A percentile compares a stretch with the other conserved stretches of the same genome.
These are phyloP conservation scores for Excoecaria cochinchinensis DNA, from an alignment of 345 rosid species.

Conservation along the genomic window DNA sequence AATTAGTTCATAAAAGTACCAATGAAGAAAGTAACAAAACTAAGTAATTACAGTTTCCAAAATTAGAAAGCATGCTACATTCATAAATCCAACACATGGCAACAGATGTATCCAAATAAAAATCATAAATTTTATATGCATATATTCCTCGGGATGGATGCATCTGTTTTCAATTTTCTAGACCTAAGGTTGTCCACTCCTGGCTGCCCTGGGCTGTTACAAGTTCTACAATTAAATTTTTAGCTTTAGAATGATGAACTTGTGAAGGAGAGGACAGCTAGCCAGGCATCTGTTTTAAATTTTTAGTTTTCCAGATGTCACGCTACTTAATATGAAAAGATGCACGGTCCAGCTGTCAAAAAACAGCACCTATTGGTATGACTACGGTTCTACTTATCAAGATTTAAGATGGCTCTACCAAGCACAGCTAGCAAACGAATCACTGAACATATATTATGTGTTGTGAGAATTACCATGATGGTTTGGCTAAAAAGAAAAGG, in stretches of 20 bases:
- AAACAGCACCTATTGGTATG: background rate
- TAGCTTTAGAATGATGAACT: background rate
- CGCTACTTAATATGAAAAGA: background rate
- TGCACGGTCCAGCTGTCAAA: background rate
- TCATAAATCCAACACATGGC: background rate
- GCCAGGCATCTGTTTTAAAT: too few relatives aligned
- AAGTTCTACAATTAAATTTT: background rate
- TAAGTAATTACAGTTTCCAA: background rate
- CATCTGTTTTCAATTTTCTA: background rate
- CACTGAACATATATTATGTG: background rate
- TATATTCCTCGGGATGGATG: background rate
- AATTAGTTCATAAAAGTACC: background rate
- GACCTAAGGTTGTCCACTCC: background rate
- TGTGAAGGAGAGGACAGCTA: background rate
- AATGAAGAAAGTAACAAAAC: background rate
- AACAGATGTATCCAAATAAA: background rate
- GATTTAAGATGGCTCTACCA: background rate
- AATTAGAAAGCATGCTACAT: background rate
- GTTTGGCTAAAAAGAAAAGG: slow-evolving; percentile 6
- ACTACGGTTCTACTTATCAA: background rate
- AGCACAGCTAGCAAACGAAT: background rate
- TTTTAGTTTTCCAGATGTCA: background rate
- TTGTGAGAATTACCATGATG: slow-evolving; percentile 57
- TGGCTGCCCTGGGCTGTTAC: background rate
- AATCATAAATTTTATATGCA: background rate